Evolutionary conservation across 768 basidiomycete species (phyloP).

Genomic region (Lyophyllum decastes): DNA sequence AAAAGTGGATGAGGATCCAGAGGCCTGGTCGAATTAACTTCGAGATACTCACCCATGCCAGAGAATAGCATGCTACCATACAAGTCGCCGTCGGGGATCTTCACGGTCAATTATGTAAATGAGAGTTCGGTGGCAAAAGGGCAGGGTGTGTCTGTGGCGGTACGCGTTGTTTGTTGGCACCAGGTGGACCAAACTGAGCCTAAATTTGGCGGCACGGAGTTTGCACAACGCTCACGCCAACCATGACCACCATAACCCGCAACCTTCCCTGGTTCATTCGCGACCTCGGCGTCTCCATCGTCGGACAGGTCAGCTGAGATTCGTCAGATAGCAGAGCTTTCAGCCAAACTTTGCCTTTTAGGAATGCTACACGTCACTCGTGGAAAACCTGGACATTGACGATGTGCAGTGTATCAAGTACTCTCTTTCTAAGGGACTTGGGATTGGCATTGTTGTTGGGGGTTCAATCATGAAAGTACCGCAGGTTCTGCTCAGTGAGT

Average conservation of each 20-base stretch:
- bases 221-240: conserved; percentile 7
- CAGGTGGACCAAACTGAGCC: conserved; percentile 2
- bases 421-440: conserved; percentile 88
- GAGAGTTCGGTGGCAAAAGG: no score
- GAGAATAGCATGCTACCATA: conserved; percentile 18
- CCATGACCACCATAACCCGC: conserved; percentile 77
- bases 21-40: no score
- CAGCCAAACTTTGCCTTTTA: conserved; percentile 28
- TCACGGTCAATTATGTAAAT: background rate
- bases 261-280: conserved; percentile 86
- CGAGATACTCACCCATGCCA: conserved; percentile 14
- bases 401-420: conserved; percentile 89
- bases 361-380: conserved; percentile 90
- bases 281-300: conserved; percentile 77
- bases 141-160: conserved; percentile 10
- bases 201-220: background rate
- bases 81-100: background rate
- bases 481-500: conserved; percentile 83
- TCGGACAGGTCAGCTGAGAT: conserved; percentile 66
- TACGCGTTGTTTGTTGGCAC: conserved; percentile 3
- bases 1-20: background rate
- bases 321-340: background rate
- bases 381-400: conserved; percentile 78
- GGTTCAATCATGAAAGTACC: conserved; percentile 97
- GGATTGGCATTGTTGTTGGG: conserved; percentile 89